Conservation (phyloP, 176 grass and related monocot species). For the Poa annua region DNA sequence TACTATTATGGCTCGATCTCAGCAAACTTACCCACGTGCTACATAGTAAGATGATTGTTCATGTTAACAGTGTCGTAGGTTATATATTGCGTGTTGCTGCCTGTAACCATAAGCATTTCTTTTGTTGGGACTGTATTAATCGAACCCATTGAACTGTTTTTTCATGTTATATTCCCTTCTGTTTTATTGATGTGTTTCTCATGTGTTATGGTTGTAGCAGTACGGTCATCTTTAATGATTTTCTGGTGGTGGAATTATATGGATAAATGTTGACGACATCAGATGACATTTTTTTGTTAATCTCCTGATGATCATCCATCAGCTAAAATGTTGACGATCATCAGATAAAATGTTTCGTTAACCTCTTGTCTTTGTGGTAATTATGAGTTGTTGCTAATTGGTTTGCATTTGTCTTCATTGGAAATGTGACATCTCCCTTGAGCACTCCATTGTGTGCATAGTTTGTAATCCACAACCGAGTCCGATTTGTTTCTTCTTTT, state of each 20-base stretch:
- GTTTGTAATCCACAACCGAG: no score
- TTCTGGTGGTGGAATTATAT: neutral
- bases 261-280: no score
- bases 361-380: no score
- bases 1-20: neutral
- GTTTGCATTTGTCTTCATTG: neutral
- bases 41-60: neutral
- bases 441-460: no score
- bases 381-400: no score
- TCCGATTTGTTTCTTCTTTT: neutral
- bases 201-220: neutral
- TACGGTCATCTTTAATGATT: neutral
- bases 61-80: neutral
- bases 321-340: no score
- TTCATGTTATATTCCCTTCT: neutral
- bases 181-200: neutral
- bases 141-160: neutral
- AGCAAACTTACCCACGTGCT: slow-evolving; percentile 22
- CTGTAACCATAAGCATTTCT: neutral
- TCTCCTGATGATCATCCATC: no score
- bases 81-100: slow-evolving; percentile 4
- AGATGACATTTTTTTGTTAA: no score
- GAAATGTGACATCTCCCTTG: no score
- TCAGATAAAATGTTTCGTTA: no score
- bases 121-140: neutral